Base-by-base conservation (phyloP, 2,329 filamentous ascomycete species). In the Venturia pyrina region DNA sequence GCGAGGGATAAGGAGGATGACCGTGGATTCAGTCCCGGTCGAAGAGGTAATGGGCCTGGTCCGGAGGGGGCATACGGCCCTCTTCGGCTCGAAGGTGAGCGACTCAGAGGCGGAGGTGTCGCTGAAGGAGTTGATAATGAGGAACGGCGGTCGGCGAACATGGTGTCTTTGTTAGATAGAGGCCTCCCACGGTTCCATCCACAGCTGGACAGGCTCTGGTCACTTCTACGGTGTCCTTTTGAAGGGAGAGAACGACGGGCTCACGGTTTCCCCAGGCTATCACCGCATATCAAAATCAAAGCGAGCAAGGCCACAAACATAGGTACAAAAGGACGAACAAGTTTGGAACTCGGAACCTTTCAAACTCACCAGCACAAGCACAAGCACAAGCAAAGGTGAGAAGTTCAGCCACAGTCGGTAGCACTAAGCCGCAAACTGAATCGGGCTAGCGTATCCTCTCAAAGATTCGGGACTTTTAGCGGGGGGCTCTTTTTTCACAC, bases 111-210 rank as follows among this genome's bases (percentile, higher is more conserved):
- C 67, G 86, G 79, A 65, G 86, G 84, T 67, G 86, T 85, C 69
- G 84, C 82, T 77, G 85, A 80, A 75, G 85, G 86, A 19, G 62
- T 64, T 66, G 87, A 84, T 76, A 89, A 87, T 71, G 84, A 87
- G 69, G 89, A 88, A 70, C 96, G 86, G 75, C 92, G 89, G 80
- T 96, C 92, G 74, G 96, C 86, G 92, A 92, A 96, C 91, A 96
- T 96, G 62, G 66, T 77, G 64, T 59, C 63, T 28, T 59, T 48
- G 63, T n/a, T 34, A 17, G 32, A 37, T n/a, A 37, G 53, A 59
- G 37, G 60, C 37, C 40, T 62, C 21, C 21, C 44, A 32, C 21
- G 21, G 37, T 43, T n/a, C n/a, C n/a, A n/a, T n/a, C n/a, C n/a
- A 17, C 17, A 32, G 46, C 5, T 37, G n/a, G n/a, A n/a, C 48